Evolutionary conservation across 2,329 filamentous ascomycete genomes (phyloP).

Genomic region (Metarhizium anisopliae): DNA sequence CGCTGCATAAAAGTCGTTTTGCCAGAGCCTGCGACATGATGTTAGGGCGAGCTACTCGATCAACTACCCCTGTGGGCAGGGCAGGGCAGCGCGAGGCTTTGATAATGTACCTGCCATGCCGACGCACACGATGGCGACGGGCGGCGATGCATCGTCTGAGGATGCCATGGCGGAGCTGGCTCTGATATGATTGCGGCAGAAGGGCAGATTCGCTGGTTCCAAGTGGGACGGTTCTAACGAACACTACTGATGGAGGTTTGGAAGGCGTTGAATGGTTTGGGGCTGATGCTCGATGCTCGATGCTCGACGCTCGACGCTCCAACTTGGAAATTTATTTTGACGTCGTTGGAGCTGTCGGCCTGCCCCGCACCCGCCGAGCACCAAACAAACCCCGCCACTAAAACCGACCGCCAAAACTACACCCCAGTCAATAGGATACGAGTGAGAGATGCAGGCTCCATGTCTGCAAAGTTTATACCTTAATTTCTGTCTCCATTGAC

Average conservation of each 20-base stretch:
- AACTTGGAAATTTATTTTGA: neutral
- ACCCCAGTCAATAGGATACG: too few species aligned
- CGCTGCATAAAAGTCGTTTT: conserved; percentile 99
- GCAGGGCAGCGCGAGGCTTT: neutral
- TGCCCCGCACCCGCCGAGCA: neutral
- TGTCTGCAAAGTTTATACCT: too few species aligned
- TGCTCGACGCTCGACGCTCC: neutral
- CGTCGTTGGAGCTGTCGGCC: neutral
- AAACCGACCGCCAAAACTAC: too few species aligned
- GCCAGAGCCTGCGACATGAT: conserved; percentile 59
- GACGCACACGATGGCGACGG: conserved; percentile 69
- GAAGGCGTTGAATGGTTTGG: neutral
- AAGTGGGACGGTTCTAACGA: neutral
- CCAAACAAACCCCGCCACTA: neutral
- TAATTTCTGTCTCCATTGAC: too few species aligned
- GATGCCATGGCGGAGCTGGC: conserved; percentile 21
- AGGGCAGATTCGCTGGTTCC: neutral
- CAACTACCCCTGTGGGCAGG: conserved; percentile 1
- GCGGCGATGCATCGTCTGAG: conserved; percentile 18
- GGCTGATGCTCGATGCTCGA: neutral
- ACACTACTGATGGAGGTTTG: neutral
- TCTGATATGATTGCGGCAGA: neutral
- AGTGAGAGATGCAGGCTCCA: too few species aligned
- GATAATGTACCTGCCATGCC: conserved; percentile 73
- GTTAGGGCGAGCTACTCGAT: neutral